Evolutionary conservation across 2,329 filamentous ascomycete genomes (phyloP).

Genomic region (Biscogniauxia marginata): DNA sequence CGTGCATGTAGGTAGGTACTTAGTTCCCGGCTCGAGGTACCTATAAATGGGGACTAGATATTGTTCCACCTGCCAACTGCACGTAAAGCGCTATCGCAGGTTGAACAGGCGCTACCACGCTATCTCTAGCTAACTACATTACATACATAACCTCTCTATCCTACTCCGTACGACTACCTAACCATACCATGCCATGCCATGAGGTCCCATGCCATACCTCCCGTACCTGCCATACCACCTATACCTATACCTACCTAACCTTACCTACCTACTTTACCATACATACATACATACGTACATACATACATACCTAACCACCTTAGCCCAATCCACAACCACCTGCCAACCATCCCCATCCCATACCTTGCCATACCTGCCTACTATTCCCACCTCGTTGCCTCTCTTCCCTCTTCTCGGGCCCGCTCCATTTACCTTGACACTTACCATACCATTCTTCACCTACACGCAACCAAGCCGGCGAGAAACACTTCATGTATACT

Average conservation of each 20-base stretch:
- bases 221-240: not conserved
- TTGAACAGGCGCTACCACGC: not conserved
- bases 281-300: not conserved
- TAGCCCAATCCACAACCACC: not conserved
- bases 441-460: not conserved
- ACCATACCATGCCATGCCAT: not conserved
- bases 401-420: not conserved
- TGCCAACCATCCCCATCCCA: not conserved
- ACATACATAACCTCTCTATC: not conserved
- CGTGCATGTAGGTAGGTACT: too few species aligned
- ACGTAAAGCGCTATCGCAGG: not conserved
- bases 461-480: not conserved
- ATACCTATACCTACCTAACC: not conserved
- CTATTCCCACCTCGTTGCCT: not conserved
- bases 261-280: not conserved
- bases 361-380: not conserved
- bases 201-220: not conserved
- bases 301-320: not conserved
- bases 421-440: not conserved
- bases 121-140: not conserved
- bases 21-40: too few species aligned
- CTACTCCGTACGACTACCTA: not conserved
- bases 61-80: not conserved
- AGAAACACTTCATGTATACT: slow-evolving; percentile 1
- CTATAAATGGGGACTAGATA: not conserved